A percentile compares a stretch with the other conserved stretches of the same genome.
Conservation (phyloP, 805 yeast species). For the Sungouiozyma intestinalis region DNA sequence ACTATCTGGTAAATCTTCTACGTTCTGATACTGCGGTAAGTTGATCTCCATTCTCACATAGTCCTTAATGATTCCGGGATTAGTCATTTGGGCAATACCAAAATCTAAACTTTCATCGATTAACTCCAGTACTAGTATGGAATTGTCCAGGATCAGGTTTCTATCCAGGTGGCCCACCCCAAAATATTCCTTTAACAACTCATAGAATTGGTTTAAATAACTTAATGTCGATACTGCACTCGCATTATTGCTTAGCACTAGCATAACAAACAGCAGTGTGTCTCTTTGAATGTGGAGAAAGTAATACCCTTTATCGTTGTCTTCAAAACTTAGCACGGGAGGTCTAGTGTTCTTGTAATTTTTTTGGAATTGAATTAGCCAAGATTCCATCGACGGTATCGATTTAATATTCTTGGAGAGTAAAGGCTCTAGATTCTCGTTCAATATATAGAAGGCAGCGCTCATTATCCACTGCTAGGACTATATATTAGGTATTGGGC, state of each 20-base stretch:
- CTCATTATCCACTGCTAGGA: too few relatives aligned
- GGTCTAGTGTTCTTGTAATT: slow-evolving; percentile 8
- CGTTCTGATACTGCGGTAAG: slow-evolving; percentile 16
- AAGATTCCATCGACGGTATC: slow-evolving; percentile 14
- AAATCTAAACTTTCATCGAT: slow-evolving; percentile 84
- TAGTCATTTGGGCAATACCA: slow-evolving; percentile 81
- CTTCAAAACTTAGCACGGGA: slow-evolving; percentile 10
- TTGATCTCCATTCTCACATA: slow-evolving; percentile 54
- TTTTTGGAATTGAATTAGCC: slow-evolving; percentile 14
- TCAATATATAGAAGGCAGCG: slow-evolving; percentile 14
- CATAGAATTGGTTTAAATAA: slow-evolving; percentile 21
- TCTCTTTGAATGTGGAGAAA: slow-evolving; percentile 20
- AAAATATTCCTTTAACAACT: slow-evolving; percentile 19
- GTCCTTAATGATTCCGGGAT: slow-evolving; percentile 65
- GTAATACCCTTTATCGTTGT: background rate
- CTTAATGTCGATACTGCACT: slow-evolving; percentile 14
- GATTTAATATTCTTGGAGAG: slow-evolving; percentile 20
- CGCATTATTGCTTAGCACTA: slow-evolving; percentile 8
- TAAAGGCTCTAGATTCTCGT: slow-evolving; percentile 23
- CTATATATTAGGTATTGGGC: too few relatives aligned
- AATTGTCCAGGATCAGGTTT: slow-evolving; percentile 61
- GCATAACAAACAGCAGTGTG: slow-evolving; percentile 17
- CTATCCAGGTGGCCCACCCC: slow-evolving; percentile 32
- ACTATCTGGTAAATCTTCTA: background rate
- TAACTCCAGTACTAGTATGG: slow-evolving; percentile 66